Conservation (phyloP, 2,329 filamentous ascomycete species). For the Calonectria leucothoes region DNA sequence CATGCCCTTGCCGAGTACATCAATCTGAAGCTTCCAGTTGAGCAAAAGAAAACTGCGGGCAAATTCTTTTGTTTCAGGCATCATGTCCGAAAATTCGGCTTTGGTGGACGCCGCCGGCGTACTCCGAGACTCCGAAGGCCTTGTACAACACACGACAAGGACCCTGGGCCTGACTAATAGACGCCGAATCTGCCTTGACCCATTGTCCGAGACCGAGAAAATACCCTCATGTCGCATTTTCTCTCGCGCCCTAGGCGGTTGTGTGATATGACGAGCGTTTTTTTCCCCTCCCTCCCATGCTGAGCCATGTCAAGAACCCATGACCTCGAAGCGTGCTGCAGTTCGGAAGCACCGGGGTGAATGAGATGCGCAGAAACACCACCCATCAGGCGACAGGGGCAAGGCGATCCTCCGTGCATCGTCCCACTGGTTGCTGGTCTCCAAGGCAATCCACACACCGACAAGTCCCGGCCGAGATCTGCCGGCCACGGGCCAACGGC, state of each 20-base stretch:
- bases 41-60: neutral
- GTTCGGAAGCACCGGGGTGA: slow-evolving; percentile 28
- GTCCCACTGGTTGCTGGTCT: slow-evolving; percentile 23
- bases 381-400: slow-evolving; percentile 29
- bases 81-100: neutral
- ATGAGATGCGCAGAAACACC: slow-evolving; percentile 10
- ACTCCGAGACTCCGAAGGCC: neutral
- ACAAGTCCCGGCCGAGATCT: slow-evolving; percentile 40
- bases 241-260: neutral
- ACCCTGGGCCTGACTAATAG: neutral
- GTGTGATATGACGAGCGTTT: neutral
- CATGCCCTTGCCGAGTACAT: neutral
- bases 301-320: slow-evolving; percentile 7
- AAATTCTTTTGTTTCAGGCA: neutral
- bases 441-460: slow-evolving; percentile 22
- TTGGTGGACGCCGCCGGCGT: neutral
- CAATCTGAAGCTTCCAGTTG: neutral
- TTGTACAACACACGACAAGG: neutral
- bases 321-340: slow-evolving; percentile 4
- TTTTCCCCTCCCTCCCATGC: neutral
- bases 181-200: neutral
- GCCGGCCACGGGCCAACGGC: slow-evolving; percentile 35
- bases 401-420: slow-evolving; percentile 28
- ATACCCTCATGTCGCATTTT: slow-evolving; percentile 14
- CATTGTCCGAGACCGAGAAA: neutral